Conservation (phyloP, 208 protist genomes). For the Kentomonas sorsogonicus region DNA sequence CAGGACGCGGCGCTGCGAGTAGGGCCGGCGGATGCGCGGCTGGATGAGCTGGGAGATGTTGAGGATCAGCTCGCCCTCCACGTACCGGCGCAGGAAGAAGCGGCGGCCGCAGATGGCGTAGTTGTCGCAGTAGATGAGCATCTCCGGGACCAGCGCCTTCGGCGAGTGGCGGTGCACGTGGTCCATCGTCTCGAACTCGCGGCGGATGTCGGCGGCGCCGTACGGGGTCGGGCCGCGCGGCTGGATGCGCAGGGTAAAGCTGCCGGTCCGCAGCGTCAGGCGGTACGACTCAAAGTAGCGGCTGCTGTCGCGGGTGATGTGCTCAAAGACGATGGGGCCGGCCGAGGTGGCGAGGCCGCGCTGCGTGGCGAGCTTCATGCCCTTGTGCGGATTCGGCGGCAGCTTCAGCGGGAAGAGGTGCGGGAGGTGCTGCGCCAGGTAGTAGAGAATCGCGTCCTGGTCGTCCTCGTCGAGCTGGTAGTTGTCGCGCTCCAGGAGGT, state of each 20-base stretch:
- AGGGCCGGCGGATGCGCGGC: constrained; percentile 61
- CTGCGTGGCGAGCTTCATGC: constrained; percentile 37
- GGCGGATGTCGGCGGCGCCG: constrained; percentile 46
- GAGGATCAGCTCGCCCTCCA: constrained; percentile 53
- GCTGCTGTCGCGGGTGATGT: constrained; percentile 42
- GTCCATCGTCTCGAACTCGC: constrained; percentile 65
- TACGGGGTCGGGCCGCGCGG: constrained; percentile 47
- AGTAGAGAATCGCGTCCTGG: constrained; percentile 70
- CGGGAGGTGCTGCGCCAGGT: constrained; percentile 62
- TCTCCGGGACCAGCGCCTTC: constrained; percentile 35
- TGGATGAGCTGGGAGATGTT: constrained; percentile 50
- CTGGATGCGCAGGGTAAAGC: constrained; percentile 66
- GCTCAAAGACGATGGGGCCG: constrained; percentile 64
- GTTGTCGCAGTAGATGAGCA: constrained; percentile 64
- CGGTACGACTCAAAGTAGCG: constrained; percentile 65
- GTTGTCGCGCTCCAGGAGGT: constrained; percentile 20
- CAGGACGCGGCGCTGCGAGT: constrained; percentile 51
- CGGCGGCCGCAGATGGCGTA: constrained; percentile 58
- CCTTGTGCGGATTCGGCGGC: constrained; percentile 16
- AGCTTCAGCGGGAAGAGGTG: constrained; percentile 60
- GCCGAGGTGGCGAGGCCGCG: constrained; percentile 56
- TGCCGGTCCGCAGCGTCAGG: constrained; percentile 68
- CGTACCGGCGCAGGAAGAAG: constrained; percentile 65
- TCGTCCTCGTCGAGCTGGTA: constrained; percentile 62
- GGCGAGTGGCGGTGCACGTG: constrained; percentile 46